Conservation (phyloP, 2,329 filamentous ascomycete genomes). For the Beauveria australis region DNA sequence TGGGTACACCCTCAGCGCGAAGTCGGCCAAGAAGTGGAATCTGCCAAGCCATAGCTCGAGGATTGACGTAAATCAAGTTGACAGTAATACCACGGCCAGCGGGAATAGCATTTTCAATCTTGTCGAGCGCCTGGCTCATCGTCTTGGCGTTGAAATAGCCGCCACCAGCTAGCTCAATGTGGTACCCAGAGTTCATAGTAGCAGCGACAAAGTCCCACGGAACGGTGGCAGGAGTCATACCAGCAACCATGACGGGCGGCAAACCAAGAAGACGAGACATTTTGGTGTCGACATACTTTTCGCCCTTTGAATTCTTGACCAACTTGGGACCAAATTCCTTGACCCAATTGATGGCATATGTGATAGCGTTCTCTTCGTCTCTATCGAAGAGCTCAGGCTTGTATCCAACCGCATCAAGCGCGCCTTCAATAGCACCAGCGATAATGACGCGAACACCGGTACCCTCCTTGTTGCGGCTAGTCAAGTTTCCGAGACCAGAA, state of each 20-base stretch:
- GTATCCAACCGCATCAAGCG: slow-evolving; percentile 86
- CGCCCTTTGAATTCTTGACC: slow-evolving; percentile 78
- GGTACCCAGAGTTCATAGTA: slow-evolving; percentile 92
- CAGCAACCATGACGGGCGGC: slow-evolving; percentile 81
- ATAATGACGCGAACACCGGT: slow-evolving; percentile 95
- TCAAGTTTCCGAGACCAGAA: slow-evolving; percentile 89
- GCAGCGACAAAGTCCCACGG: slow-evolving; percentile 87
- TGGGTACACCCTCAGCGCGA: slow-evolving; percentile 76
- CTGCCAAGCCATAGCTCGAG: slow-evolving; percentile 85
- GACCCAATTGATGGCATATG: slow-evolving; percentile 95
- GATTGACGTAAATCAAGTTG: slow-evolving; percentile 88
- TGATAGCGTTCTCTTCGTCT: slow-evolving; percentile 88
- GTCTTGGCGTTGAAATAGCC: slow-evolving; percentile 78
- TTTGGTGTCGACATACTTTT: slow-evolving; percentile 93
- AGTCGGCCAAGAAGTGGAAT: slow-evolving; percentile 76
- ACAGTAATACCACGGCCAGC: slow-evolving; percentile 80
- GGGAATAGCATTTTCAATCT: slow-evolving; percentile 78
- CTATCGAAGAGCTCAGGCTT: slow-evolving; percentile 97
- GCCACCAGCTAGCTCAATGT: slow-evolving; percentile 82
- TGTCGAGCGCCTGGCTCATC: slow-evolving; percentile 74
- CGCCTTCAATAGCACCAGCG: slow-evolving; percentile 85
- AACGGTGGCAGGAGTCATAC: slow-evolving; percentile 88
- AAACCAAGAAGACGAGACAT: slow-evolving; percentile 82
- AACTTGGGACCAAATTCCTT: slow-evolving; percentile 92
- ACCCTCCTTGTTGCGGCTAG: slow-evolving; percentile 98